phyloP scores from a whole-genome alignment of 176 grass and related monocot genomes.

The Calamus simplicifolius region DNA sequence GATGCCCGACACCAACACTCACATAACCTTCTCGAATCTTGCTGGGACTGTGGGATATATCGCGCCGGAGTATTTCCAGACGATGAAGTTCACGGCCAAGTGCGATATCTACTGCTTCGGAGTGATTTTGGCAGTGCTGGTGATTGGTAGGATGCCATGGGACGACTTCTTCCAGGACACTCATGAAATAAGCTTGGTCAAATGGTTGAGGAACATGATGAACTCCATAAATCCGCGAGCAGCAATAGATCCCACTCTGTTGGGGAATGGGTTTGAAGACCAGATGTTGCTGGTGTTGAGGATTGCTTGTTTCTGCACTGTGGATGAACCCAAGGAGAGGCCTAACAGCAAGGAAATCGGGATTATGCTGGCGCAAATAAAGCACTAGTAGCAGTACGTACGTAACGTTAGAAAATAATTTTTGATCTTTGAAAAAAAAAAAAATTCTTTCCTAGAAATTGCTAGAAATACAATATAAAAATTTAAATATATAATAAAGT shows the following conservation, averaged over 20 bases:
- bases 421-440: too few species aligned
- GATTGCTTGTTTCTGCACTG: conserved; percentile 12
- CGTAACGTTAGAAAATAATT: too few species aligned
- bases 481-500: too few species aligned
- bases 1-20: conserved; percentile 8
- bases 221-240: background rate
- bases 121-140: conserved; percentile 13
- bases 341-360: conserved; percentile 6
- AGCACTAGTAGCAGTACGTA: background rate
- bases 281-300: conserved; percentile 13
- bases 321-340: conserved; percentile 12
- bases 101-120: conserved; percentile 21
- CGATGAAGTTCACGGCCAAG: conserved; percentile 1
- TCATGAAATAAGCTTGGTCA: conserved; percentile 13
- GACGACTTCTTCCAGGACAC: conserved; percentile 21
- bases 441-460: too few species aligned
- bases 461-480: too few species aligned
- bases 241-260: conserved; percentile 3
- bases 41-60: conserved; percentile 17
- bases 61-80: conserved; percentile 9
- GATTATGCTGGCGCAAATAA: conserved; percentile 10
- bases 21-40: conserved; percentile 1
- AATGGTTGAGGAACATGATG: conserved; percentile 5
- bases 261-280: background rate
- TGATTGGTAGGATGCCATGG: conserved; percentile 4